Percentiles rank a stretch among this genome's conserved stretches.
Conservation (phyloP, 257 asterid genomes). For the Lavandula angustifolia region DNA sequence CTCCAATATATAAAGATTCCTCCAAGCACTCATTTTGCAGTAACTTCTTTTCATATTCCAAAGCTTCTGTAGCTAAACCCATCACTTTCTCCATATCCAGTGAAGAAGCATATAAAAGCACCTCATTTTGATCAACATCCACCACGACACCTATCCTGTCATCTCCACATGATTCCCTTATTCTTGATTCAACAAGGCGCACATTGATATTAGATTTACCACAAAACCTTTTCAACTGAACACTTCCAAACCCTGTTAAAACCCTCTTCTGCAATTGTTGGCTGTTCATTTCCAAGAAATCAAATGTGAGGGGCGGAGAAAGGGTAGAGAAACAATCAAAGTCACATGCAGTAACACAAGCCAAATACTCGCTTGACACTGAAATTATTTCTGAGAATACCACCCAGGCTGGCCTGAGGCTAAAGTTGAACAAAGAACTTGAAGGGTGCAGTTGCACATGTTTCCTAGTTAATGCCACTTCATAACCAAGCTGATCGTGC, state of each 20-base stretch:
- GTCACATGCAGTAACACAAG: conserved; percentile 76
- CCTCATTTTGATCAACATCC: conserved; percentile 62
- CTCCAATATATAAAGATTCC: conserved; percentile 64
- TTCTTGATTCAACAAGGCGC: conserved; percentile 51
- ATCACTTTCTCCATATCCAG: conserved; percentile 62
- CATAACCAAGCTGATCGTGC: conserved; percentile 87
- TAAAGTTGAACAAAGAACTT: conserved; percentile 71
- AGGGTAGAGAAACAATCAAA: conserved; percentile 52
- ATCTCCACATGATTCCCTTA: conserved; percentile 61
- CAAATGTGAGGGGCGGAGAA: conserved; percentile 61
- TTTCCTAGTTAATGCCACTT: conserved; percentile 73
- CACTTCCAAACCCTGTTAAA: conserved; percentile 64
- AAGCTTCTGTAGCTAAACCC: conserved; percentile 44
- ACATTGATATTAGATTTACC: conserved; percentile 62
- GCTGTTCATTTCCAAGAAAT: conserved; percentile 59
- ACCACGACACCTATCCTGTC: conserved; percentile 70
- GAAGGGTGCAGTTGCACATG: conserved; percentile 86
- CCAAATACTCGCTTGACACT: conserved; percentile 61
- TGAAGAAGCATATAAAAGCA: conserved; percentile 63
- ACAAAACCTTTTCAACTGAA: conserved; percentile 71
- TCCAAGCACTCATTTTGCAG: conserved; percentile 75
- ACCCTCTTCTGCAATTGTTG: conserved; percentile 58
- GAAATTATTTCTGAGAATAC: conserved; percentile 82
- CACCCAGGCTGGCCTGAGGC: conserved; percentile 80
- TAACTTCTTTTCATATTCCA: conserved; percentile 64